Conservation (phyloP, 208 protist species). For the Acanthamoeba triangularis region DNA sequence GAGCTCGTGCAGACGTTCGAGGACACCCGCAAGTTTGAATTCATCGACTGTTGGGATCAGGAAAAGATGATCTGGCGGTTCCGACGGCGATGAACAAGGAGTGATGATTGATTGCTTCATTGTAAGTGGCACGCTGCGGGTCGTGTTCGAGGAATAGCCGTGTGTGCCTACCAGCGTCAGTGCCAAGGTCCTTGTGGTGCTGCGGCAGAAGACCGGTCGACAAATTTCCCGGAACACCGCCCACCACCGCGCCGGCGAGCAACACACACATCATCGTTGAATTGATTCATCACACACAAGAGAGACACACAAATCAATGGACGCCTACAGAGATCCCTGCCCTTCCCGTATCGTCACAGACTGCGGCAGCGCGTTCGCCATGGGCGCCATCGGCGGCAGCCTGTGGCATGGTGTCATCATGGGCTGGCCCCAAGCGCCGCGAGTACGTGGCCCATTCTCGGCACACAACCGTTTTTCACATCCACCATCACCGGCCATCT, state of each 20-base stretch:
- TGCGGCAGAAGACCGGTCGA: background rate
- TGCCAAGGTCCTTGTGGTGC: background rate
- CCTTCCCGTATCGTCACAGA: slow-evolving; percentile 74
- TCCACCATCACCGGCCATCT: background rate
- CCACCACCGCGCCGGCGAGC: too few relatives aligned
- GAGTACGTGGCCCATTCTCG: background rate
- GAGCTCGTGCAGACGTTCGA: slow-evolving; percentile 50
- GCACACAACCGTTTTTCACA: background rate
- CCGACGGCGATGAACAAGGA: background rate
- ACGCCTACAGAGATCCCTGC: slow-evolving; percentile 76
- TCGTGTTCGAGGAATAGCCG: too few relatives aligned
- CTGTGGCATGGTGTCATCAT: slow-evolving; percentile 72
- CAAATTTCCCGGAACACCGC: background rate
- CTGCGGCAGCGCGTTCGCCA: slow-evolving; percentile 73
- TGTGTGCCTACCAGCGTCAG: too few relatives aligned
- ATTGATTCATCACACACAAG: background rate
- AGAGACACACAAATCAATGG: slow-evolving; percentile 60
- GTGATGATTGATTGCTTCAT: background rate
- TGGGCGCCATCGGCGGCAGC: slow-evolving; percentile 72
- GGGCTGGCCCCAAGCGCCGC: slow-evolving; percentile 58
- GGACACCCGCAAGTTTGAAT: slow-evolving; percentile 38
- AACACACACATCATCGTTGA: background rate
- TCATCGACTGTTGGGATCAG: slow-evolving; percentile 7
- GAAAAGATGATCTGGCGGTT: slow-evolving; percentile 14
- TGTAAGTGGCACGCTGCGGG: too few relatives aligned